Base-by-base conservation (phyloP, 1,284 basidiomycete species). In the Naganishia cerealis region DNA sequence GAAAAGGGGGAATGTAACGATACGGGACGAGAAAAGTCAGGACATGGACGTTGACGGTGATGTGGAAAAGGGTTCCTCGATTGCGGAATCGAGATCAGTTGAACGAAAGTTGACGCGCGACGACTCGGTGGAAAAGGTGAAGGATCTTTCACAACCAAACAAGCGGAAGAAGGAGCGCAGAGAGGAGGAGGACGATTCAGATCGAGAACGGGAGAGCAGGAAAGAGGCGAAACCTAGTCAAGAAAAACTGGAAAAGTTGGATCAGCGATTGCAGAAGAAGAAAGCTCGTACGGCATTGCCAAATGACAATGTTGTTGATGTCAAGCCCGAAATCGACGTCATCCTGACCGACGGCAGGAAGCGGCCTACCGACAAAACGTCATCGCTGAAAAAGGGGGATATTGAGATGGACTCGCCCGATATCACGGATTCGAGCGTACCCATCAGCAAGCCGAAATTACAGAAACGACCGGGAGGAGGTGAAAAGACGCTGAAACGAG, bases 381-480 rank as follows among this genome's bases (percentile, higher is more conserved):
- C 38, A 29, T 18, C 9, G 43, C 24, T 15, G 21, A 63, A 63
- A 40, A 16, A 26, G 8, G 61, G 54, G 24, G 50, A 63, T 13
- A 9, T 18, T 15, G 61, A 54, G 15, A 8, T 50, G 12, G 50
- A 29, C n/a, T 21, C 10, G 46, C 5, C 24, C 13, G 46, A 50
- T 24, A 24, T 21, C 13, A 8, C 7, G 24, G 46, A 21, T 21
- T n/a, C n/a, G n/a, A 38, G 2, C 33, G 38, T 52, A 15, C 13
- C 50, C 50, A n/a, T 57, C 26, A 26, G 21, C 58, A 29, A 18
- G 29, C 61, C 48, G 36, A 53, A 42, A 40, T 15, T 43, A 29
- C 61, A 54, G 40, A 63, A 63, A 42, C 61, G 61, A 15, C 50
- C 38, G 3, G 61, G 61, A 2, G 40, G 13, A 12, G 50, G 36